These are phyloP conservation scores for Penicillium pulvis DNA, from an alignment of 495 filamentous ascomycete species.

Conservation along the genomic window DNA sequence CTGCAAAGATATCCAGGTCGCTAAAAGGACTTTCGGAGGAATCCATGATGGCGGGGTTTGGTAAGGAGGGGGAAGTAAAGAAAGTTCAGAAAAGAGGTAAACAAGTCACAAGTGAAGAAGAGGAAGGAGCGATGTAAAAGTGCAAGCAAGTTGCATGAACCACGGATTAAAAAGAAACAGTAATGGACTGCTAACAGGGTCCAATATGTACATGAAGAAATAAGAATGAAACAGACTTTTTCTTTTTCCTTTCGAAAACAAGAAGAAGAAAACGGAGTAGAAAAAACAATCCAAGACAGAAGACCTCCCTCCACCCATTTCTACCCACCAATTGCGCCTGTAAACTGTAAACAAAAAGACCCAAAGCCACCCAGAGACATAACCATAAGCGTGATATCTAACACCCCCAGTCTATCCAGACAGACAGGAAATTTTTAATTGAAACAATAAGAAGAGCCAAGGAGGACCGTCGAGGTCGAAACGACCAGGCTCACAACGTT, in stretches of 20 bases:
- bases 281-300: constrained; percentile 9
- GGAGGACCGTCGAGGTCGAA: constrained; percentile 25
- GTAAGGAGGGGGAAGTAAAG: neutral
- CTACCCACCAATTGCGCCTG: constrained; percentile 29
- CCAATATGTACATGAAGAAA: constrained; percentile 30
- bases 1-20: constrained; percentile 36
- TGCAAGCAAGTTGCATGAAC: constrained; percentile 8
- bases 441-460: constrained; percentile 20
- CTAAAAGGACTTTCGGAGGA: constrained; percentile 19
- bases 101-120: constrained; percentile 9
- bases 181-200: constrained; percentile 14
- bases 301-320: constrained; percentile 24
- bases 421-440: constrained; percentile 24
- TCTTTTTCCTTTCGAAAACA: constrained; percentile 19
- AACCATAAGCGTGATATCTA: constrained; percentile 26
- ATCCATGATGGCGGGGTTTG: constrained; percentile 13
- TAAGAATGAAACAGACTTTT: constrained; percentile 17
- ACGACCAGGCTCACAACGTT: neutral
- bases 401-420: constrained; percentile 33
- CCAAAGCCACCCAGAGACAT: constrained; percentile 26
- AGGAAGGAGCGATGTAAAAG: neutral
- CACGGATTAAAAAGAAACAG: constrained; percentile 12
- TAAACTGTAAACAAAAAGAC: constrained; percentile 12
- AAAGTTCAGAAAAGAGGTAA: constrained; percentile 1
- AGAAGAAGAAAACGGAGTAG: constrained; percentile 8